These are phyloP conservation scores for Epichloe uncinata DNA, from an alignment of 2,329 filamentous ascomycete species.

Conservation along the genomic window DNA sequence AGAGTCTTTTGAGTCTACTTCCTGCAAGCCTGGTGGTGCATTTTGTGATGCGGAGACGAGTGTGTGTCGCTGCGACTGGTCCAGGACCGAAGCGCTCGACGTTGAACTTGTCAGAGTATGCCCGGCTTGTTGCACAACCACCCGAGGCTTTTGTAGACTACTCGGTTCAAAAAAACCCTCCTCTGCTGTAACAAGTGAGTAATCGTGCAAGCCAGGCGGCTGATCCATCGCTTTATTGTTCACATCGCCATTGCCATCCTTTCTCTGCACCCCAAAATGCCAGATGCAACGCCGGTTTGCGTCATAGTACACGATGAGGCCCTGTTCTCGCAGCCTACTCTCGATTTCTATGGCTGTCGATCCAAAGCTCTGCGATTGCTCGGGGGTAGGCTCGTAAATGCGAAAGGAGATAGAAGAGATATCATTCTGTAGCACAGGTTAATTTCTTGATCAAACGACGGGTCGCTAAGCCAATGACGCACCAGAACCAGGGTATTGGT, in stretches of 20 bases:
- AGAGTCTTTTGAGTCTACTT: constrained; percentile 14
- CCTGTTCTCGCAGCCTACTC: constrained; percentile 34
- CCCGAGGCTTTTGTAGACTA: constrained; percentile 32
- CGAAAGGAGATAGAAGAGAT: constrained; percentile 41
- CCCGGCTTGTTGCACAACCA: constrained; percentile 23
- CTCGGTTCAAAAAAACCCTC: constrained; percentile 38
- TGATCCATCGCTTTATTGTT: constrained; percentile 19
- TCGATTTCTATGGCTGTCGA: constrained; percentile 39
- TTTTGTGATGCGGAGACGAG: constrained; percentile 6
- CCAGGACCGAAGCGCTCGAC: constrained; percentile 26
- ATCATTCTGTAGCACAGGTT: constrained; percentile 32
- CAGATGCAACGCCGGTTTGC: constrained; percentile 35
- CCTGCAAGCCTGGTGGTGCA: constrained; percentile 6
- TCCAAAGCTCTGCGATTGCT: constrained; percentile 30
- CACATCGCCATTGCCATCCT: constrained; percentile 22
- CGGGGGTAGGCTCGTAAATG: constrained; percentile 36
- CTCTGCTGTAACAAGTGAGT: constrained; percentile 30
- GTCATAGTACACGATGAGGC: constrained; percentile 41
- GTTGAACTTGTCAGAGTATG: constrained; percentile 35
- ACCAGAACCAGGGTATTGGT: constrained; percentile 49
- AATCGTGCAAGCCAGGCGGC: constrained; percentile 30
- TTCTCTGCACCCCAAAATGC: constrained; percentile 37
- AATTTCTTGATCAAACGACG: constrained; percentile 1
- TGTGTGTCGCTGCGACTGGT: constrained; percentile 19
- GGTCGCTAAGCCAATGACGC: constrained; percentile 13